Percentiles rank a stretch among this genome's conserved stretches.
These are phyloP conservation scores for Pseudomassariella vexata DNA, from an alignment of 2,329 filamentous ascomycete genomes.

Conservation along the genomic window DNA sequence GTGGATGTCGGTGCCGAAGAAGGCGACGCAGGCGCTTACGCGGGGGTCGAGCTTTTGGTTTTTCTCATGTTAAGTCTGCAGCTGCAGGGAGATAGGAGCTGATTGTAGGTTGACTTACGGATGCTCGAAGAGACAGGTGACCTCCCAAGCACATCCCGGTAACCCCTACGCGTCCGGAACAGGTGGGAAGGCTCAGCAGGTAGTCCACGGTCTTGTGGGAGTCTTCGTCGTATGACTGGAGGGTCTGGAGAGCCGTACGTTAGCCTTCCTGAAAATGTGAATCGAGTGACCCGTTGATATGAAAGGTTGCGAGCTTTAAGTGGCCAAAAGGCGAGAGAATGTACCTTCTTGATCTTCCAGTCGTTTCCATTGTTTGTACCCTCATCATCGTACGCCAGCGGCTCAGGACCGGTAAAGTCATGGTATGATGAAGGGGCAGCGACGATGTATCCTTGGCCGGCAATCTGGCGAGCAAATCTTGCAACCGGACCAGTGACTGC, in stretches of 20 bases:
- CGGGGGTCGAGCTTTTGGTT: slow-evolving; percentile 65
- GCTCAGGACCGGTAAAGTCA: slow-evolving; percentile 81
- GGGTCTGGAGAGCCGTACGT: slow-evolving; percentile 53
- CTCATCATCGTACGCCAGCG: slow-evolving; percentile 77
- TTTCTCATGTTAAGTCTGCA: background rate
- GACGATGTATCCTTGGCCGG: slow-evolving; percentile 88
- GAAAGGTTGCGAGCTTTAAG: no score
- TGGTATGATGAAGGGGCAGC: slow-evolving; percentile 88
- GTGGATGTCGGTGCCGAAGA: slow-evolving; percentile 92
- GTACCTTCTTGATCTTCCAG: slow-evolving; percentile 80
- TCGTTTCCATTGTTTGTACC: slow-evolving; percentile 85
- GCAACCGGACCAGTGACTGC: slow-evolving; percentile 84
- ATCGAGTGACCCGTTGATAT: no score
- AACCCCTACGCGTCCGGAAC: slow-evolving; percentile 72
- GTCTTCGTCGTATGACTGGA: slow-evolving; percentile 82
- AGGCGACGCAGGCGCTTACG: slow-evolving; percentile 73
- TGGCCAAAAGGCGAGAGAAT: no score
- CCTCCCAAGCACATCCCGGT: slow-evolving; percentile 93
- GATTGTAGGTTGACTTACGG: slow-evolving; percentile 31
- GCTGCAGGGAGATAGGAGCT: slow-evolving; percentile 2
- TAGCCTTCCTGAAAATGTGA: no score
- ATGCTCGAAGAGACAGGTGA: slow-evolving; percentile 64
- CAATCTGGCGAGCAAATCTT: slow-evolving; percentile 86
- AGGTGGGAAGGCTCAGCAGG: slow-evolving; percentile 67
- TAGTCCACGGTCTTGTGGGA: slow-evolving; percentile 62